phyloP scores from a whole-genome alignment of 441 rosid species.

The Gossypium laxum region DNA sequence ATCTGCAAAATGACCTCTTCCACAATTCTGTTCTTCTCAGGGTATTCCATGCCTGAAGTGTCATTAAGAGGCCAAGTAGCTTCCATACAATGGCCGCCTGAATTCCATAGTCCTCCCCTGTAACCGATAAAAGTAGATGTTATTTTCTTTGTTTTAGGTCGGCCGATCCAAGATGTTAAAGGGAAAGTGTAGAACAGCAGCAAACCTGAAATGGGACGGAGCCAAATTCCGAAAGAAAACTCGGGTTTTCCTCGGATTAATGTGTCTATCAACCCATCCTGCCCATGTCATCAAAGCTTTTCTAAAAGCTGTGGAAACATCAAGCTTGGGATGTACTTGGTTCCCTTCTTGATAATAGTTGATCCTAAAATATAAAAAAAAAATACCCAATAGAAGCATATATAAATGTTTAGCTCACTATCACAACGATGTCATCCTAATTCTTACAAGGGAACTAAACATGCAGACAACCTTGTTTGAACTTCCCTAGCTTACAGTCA shows the following conservation, averaged over 20 bases:
- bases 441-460: neutral
- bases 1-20: conserved; percentile 51
- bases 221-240: conserved; percentile 75
- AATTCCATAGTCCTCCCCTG: conserved; percentile 86
- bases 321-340: conserved; percentile 56
- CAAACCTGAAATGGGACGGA: conserved; percentile 89
- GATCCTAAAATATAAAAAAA: conserved; percentile 6
- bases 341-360: conserved; percentile 83
- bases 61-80: conserved; percentile 46
- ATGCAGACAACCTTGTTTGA: neutral
- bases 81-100: conserved; percentile 75
- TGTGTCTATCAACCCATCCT: conserved; percentile 67
- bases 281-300: conserved; percentile 78
- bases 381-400: no score
- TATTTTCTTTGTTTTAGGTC: neutral
- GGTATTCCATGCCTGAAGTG: conserved; percentile 24
- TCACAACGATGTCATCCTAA: neutral
- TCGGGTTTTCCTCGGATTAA: conserved; percentile 49
- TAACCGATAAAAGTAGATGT: neutral
- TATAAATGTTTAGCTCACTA: neutral
- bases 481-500: neutral
- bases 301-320: conserved; percentile 58
- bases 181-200: neutral
- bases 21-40: conserved; percentile 42
- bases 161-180: neutral